A percentile compares a stretch with the other conserved stretches of the same genome.
Conservation (phyloP, 139 green algal genomes). For the Auxenochlorella pyrenoidosa region DNA sequence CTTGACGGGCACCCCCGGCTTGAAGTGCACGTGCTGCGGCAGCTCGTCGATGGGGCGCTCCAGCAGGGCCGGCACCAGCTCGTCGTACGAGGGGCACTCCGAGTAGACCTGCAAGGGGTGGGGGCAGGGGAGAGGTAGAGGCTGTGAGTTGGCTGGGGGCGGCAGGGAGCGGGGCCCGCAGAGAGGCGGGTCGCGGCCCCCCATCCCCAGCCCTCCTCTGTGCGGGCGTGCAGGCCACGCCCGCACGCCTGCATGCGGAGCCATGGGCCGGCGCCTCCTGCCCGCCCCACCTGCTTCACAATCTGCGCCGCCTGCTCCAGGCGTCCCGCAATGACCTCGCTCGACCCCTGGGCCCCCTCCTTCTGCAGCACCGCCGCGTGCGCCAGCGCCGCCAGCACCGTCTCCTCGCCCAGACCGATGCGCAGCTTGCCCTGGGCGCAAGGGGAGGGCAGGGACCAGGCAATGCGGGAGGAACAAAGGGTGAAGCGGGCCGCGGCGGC, state of each 20-base stretch:
- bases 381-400: conserved; percentile 89
- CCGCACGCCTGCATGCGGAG: too few species aligned
- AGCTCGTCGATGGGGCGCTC: conserved; percentile 58
- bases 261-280: too few species aligned
- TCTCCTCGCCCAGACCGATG: conserved; percentile 97
- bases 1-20: conserved; percentile 83
- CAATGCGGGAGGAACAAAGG: too few species aligned
- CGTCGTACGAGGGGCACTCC: conserved; percentile 91
- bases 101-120: conserved; percentile 83
- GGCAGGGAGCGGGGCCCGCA: neutral
- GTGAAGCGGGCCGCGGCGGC: too few species aligned
- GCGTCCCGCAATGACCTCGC: conserved; percentile 42
- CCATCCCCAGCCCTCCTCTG: too few species aligned
- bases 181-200: too few species aligned
- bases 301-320: conserved; percentile 75
- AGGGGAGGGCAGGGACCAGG: neutral
- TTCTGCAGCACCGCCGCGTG: conserved; percentile 83
- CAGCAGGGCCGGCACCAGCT: conserved; percentile 89
- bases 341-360: conserved; percentile 38
- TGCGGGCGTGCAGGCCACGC: too few species aligned
- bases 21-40: conserved; percentile 81
- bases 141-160: too few species aligned
- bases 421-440: conserved; percentile 92
- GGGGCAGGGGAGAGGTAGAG: too few species aligned
- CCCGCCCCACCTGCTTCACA: conserved; percentile 71